These are phyloP conservation scores for Prunus kanzakura DNA, from an alignment of 306 rosid genomes.

Conservation along the genomic window DNA sequence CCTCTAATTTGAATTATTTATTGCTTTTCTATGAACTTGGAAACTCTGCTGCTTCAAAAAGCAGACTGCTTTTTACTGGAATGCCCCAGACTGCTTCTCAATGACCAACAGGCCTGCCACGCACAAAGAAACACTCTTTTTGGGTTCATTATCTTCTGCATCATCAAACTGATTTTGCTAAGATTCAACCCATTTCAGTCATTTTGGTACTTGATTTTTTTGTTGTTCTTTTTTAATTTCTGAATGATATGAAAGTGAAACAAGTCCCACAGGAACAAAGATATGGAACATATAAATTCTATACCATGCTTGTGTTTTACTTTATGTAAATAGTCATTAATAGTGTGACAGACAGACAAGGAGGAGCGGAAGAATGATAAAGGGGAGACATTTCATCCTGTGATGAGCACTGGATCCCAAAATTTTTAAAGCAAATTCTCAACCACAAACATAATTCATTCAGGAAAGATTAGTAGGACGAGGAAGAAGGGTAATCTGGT, in stretches of 20 bases:
- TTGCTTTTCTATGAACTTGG: not conserved
- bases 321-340: not conserved
- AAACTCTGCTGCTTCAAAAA: conserved; percentile 7
- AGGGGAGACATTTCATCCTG: not conserved
- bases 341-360: not conserved
- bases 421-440: not conserved
- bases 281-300: not conserved
- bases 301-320: conserved; percentile 16
- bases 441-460: not conserved
- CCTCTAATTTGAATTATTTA: not conserved
- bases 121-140: not conserved
- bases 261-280: not conserved
- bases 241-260: not conserved
- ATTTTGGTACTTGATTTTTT: not conserved
- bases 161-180: not conserved
- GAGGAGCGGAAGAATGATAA: too few relatives aligned
- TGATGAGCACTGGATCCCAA: conserved; percentile 5
- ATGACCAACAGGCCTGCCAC: not conserved
- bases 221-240: not conserved
- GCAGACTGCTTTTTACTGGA: not conserved
- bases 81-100: not conserved
- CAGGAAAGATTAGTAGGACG: not conserved
- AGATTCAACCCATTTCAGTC: not conserved
- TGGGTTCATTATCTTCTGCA: not conserved
- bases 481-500: conserved; percentile 8